phyloP scores from a whole-genome alignment of 2,329 filamentous ascomycete species.

The Lomentospora prolificans region DNA sequence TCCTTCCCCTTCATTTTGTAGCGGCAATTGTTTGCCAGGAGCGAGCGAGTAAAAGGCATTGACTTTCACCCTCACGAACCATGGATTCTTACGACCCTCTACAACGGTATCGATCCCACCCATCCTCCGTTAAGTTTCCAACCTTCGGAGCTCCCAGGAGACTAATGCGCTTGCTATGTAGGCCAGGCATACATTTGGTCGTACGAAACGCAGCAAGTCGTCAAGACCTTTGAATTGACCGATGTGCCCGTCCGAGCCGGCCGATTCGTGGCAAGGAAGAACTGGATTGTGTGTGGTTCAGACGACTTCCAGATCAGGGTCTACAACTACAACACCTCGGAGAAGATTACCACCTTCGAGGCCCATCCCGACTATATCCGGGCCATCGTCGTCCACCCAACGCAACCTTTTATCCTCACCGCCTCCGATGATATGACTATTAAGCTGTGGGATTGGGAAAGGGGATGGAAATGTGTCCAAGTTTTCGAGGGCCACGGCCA shows the following conservation, averaged over 20 bases:
- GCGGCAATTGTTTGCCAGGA: slow-evolving; percentile 56
- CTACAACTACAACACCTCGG: slow-evolving; percentile 99
- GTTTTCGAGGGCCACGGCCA: slow-evolving; percentile 94
- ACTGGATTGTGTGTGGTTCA: slow-evolving; percentile 96
- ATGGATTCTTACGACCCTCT: slow-evolving; percentile 93
- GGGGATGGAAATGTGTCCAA: slow-evolving; percentile 94
- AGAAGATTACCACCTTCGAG: slow-evolving; percentile 96
- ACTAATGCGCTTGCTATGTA: slow-evolving; percentile 22
- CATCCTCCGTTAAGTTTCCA: background rate
- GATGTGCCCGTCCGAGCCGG: slow-evolving; percentile 96
- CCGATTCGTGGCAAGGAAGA: slow-evolving; percentile 94
- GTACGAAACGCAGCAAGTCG: slow-evolving; percentile 89
- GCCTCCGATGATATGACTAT: slow-evolving; percentile 98
- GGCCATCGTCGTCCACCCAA: slow-evolving; percentile 89
- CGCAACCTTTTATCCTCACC: slow-evolving; percentile 89
- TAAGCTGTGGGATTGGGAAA: slow-evolving; percentile 98
- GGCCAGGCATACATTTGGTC: slow-evolving; percentile 99
- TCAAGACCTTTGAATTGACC: slow-evolving; percentile 98
- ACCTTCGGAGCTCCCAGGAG: background rate
- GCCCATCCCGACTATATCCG: slow-evolving; percentile 98
- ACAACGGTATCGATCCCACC: slow-evolving; percentile 58
- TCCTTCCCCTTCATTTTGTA: slow-evolving; percentile 13
- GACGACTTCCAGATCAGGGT: slow-evolving; percentile 83
- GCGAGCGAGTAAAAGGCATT: slow-evolving; percentile 92
- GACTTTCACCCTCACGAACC: slow-evolving; percentile 96